These are phyloP conservation scores for Volvariella volvacea DNA, from an alignment of 1,284 basidiomycete species.

Conservation along the genomic window DNA sequence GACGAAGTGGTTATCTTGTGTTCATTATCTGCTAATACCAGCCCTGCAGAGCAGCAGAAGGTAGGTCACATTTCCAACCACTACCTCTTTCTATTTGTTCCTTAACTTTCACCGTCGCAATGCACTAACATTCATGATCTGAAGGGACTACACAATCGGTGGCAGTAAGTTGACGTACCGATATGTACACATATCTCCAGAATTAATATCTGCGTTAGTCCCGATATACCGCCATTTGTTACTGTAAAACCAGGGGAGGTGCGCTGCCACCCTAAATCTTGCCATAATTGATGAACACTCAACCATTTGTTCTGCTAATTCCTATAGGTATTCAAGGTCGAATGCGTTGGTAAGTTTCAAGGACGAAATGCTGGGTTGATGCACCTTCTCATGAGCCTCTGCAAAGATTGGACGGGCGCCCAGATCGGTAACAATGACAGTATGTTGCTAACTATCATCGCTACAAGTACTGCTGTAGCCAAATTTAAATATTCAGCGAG, in stretches of 20 bases:
- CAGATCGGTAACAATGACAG: slow-evolving; percentile 74
- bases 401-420: slow-evolving; percentile 67
- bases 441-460: slow-evolving; percentile 21
- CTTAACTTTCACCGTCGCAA: slow-evolving; percentile 1
- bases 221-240: slow-evolving; percentile 59
- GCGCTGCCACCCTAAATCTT: slow-evolving; percentile 5
- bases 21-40: slow-evolving; percentile 15
- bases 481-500: slow-evolving; percentile 31
- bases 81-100: background rate
- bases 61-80: slow-evolving; percentile 25
- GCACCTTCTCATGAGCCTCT: background rate
- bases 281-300: background rate
- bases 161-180: slow-evolving; percentile 71
- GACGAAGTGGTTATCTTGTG: background rate
- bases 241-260: slow-evolving; percentile 64
- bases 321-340: slow-evolving; percentile 70
- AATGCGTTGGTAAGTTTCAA: slow-evolving; percentile 59
- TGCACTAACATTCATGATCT: background rate
- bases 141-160: slow-evolving; percentile 64
- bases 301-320: slow-evolving; percentile 1
- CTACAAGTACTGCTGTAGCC: background rate
- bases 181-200: too few relatives aligned
- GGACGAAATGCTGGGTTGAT: background rate
- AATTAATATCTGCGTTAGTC: too few relatives aligned
- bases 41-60: slow-evolving; percentile 59